Percentiles rank a stretch among this genome's conserved stretches.
These are phyloP conservation scores for Pneumocystis canis DNA, from an alignment of 1,139 yeast species.

Conservation along the genomic window DNA sequence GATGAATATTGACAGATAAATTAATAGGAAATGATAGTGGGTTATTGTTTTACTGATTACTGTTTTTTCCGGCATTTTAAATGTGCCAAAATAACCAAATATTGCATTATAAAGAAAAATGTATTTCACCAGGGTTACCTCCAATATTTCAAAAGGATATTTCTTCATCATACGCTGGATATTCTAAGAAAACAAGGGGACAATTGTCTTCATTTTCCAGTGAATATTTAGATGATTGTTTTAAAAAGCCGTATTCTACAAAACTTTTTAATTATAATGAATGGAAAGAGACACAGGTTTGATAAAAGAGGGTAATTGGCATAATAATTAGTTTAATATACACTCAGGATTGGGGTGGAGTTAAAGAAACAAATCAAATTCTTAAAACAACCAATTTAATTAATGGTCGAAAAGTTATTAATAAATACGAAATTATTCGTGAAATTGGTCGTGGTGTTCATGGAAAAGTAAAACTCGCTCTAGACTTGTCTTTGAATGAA, in stretches of 20 bases:
- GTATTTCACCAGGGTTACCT: neutral
- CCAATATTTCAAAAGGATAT: neutral
- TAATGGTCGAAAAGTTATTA: slow-evolving; percentile 66
- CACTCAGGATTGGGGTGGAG: slow-evolving; percentile 22
- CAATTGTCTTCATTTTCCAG: neutral
- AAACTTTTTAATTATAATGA: neutral
- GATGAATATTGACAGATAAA: too few relatives aligned
- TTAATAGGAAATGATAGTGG: neutral
- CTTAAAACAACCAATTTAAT: slow-evolving; percentile 80
- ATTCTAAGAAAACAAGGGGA: neutral
- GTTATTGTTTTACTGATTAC: neutral
- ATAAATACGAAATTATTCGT: slow-evolving; percentile 73
- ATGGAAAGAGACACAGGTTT: neutral
- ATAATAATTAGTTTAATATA: neutral
- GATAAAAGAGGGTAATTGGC: neutral
- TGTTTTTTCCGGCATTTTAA: neutral
- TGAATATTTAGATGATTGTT: neutral
- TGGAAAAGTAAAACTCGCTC: slow-evolving; percentile 88
- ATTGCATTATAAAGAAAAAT: neutral
- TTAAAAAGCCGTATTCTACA: neutral
- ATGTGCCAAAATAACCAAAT: neutral
- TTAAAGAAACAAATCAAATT: slow-evolving; percentile 74
- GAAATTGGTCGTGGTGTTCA: slow-evolving; percentile 95
- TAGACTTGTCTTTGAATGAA: slow-evolving; percentile 23
- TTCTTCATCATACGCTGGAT: neutral